A percentile compares a stretch with the other conserved stretches of the same genome.
Conservation (phyloP, 2,329 filamentous ascomycete species). For the Botrytis fabae region DNA sequence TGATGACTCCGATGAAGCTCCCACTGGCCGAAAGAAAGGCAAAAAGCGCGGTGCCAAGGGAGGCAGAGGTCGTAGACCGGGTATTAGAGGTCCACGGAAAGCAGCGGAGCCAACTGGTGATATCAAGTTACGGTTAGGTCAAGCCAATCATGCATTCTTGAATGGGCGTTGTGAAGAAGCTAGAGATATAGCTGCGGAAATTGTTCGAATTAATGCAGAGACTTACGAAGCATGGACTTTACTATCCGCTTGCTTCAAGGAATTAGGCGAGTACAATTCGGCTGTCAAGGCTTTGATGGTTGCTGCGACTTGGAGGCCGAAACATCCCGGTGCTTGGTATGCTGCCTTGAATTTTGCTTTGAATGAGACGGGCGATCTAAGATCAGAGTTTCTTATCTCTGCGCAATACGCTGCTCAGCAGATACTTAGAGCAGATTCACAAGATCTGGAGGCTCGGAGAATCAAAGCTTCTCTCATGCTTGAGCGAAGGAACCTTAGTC, state of each 20-base stretch:
- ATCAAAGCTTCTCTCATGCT: slow-evolving; percentile 60
- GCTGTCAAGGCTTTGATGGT: slow-evolving; percentile 61
- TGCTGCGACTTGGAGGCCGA: slow-evolving; percentile 62
- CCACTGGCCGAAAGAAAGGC: not conserved
- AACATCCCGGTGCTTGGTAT: slow-evolving; percentile 60
- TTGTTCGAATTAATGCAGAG: slow-evolving; percentile 68
- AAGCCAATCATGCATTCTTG: slow-evolving; percentile 69
- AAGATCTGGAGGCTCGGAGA: slow-evolving; percentile 54
- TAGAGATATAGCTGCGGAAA: slow-evolving; percentile 58
- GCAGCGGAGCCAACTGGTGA: slow-evolving; percentile 68
- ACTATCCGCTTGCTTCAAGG: slow-evolving; percentile 60
- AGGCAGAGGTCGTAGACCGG: slow-evolving; percentile 21
- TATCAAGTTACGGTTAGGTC: slow-evolving; percentile 66
- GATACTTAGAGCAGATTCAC: slow-evolving; percentile 58
- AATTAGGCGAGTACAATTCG: slow-evolving; percentile 57
- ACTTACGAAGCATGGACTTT: slow-evolving; percentile 66
- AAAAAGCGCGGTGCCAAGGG: slow-evolving; percentile 11
- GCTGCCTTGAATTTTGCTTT: slow-evolving; percentile 58
- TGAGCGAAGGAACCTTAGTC: slow-evolving; percentile 54
- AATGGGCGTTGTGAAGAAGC: slow-evolving; percentile 61
- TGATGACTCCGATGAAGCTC: slow-evolving; percentile 1
- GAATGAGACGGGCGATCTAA: slow-evolving; percentile 50
- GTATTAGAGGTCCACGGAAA: slow-evolving; percentile 48
- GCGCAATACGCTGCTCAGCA: slow-evolving; percentile 60
- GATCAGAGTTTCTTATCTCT: slow-evolving; percentile 50